Base-by-base conservation (phyloP, 768 basidiomycete genomes). In the Exsudoporus frostii region DNA sequence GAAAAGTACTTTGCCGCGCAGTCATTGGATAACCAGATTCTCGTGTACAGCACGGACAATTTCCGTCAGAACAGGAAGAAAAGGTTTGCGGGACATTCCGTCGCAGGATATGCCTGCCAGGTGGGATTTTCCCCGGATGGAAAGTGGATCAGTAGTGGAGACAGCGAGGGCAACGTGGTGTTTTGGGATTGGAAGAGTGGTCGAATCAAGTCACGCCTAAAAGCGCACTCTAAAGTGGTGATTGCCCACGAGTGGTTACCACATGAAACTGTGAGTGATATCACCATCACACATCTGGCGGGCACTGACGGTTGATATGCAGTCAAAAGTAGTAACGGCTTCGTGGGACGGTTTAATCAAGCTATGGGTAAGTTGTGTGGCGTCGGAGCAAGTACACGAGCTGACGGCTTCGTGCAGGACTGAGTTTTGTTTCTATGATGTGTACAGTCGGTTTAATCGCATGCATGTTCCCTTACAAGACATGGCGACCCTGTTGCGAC, bases 121-220 rank as follows among this genome's bases (percentile, higher is more conserved):
- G 87, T 98, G 30, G 95, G 92, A 25, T 99, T 99, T 73, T 97
- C 95, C 17, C 94, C 97, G 1, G 97, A 99, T 68, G 97, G 97
- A 3, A 92, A 93, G 71, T 98, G 93, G 90, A 90, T 99, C 63
- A 95, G 92, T 64, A 95, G 92, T 53, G 97, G 97, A 27, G 96
- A 98, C 64, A 90, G 91, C 10, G 85, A 88, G 60, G 97, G 97
- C 9, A 94, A 97, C 68, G 79, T 99, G 39, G 90, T 98, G 4
- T 96, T 98, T 71, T 99, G 97, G 97, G 97, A 98, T 70, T 99
- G 92, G 91, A 98, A 97, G 74, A 95, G 88, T n/a, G 91, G 94
- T 2, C 84, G 92, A 57, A 94, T 98, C 70, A 92, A 95, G 74
- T 92, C 89, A 50, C 78, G 92, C 36, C 71, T 98, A 50, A 84